Evolutionary conservation across 129 eudicot genomes (phyloP).

Genomic region (Centrapalus pauciflorus): DNA sequence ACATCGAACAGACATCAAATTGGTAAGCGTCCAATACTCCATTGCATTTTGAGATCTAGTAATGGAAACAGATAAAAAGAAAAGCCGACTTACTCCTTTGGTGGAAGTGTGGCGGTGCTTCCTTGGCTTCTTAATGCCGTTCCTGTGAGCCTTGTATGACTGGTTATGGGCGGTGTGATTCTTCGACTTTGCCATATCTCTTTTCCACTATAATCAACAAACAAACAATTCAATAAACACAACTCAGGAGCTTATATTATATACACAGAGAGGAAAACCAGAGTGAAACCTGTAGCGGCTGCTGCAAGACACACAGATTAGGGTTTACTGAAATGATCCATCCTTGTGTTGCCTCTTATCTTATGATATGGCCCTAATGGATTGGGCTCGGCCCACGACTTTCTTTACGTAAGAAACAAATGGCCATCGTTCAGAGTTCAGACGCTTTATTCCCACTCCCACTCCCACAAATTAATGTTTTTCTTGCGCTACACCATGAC

Average conservation of each 20-base stretch:
- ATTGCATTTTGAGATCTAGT: not conserved
- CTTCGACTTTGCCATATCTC: conserved; percentile 74
- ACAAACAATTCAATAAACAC: not conserved
- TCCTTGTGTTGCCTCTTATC: not conserved
- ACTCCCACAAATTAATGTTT: too few species aligned
- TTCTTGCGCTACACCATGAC: too few species aligned
- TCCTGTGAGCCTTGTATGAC: conserved; percentile 75
- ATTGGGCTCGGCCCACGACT: conserved; percentile 15
- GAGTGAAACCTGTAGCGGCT: conserved; percentile 25
- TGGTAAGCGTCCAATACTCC: not conserved
- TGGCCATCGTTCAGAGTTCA: too few species aligned
- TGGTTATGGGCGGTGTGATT: conserved; percentile 93
- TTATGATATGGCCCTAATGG: not conserved
- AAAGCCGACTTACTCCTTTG: conserved; percentile 74
- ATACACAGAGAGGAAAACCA: not conserved
- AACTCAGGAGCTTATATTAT: too few species aligned
- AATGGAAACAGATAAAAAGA: not conserved
- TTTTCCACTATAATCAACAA: conserved; percentile 5
- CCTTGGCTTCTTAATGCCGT: conserved; percentile 91
- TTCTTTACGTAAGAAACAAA: not conserved
- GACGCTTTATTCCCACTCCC: too few species aligned
- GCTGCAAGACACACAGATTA: conserved; percentile 7
- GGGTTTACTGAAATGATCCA: conserved; percentile 11
- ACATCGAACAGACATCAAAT: too few species aligned
- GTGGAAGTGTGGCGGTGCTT: conserved; percentile 82